phyloP scores from a whole-genome alignment of 495 filamentous ascomycete species.

The Neurospora cerealis region DNA sequence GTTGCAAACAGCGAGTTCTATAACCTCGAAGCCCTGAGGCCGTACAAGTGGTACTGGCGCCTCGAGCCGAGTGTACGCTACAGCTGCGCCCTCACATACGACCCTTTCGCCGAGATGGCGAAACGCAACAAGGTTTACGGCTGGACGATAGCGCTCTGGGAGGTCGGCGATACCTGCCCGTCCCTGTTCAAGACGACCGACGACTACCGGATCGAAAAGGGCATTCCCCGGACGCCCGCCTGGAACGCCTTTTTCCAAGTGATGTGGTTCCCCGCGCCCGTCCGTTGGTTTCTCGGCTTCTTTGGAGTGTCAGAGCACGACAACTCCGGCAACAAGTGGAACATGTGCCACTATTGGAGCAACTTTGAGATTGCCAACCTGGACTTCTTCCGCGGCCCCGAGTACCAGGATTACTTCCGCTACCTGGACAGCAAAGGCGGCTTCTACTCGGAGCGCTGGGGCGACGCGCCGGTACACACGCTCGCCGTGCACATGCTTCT shows the following conservation, averaged over 20 bases:
- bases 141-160: slow-evolving; percentile 41
- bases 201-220: slow-evolving; percentile 29
- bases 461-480: slow-evolving; percentile 45
- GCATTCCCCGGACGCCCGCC: slow-evolving; percentile 20
- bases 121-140: slow-evolving; percentile 42
- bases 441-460: slow-evolving; percentile 49
- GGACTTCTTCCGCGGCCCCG: slow-evolving; percentile 39
- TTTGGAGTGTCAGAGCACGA: slow-evolving; percentile 24
- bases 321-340: slow-evolving; percentile 33
- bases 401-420: slow-evolving; percentile 39
- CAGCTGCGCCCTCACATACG: slow-evolving; percentile 44
- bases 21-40: slow-evolving; percentile 28
- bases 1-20: slow-evolving; percentile 47
- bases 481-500: slow-evolving; percentile 42
- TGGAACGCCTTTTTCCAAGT: slow-evolving; percentile 32
- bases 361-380: slow-evolving; percentile 49
- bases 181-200: slow-evolving; percentile 37
- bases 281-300: slow-evolving; percentile 25
- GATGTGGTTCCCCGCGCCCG: slow-evolving; percentile 31
- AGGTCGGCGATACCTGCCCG: slow-evolving; percentile 40
- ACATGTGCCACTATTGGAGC: slow-evolving; percentile 48
- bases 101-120: slow-evolving; percentile 46
- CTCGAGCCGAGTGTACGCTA: slow-evolving; percentile 43
- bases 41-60: slow-evolving; percentile 47
- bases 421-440: slow-evolving; percentile 39